Percentiles rank a stretch among this genome's conserved stretches.
Evolutionary conservation across 2,329 filamentous ascomycete genomes (phyloP).

Genomic region (Ophiostoma sp.): DNA sequence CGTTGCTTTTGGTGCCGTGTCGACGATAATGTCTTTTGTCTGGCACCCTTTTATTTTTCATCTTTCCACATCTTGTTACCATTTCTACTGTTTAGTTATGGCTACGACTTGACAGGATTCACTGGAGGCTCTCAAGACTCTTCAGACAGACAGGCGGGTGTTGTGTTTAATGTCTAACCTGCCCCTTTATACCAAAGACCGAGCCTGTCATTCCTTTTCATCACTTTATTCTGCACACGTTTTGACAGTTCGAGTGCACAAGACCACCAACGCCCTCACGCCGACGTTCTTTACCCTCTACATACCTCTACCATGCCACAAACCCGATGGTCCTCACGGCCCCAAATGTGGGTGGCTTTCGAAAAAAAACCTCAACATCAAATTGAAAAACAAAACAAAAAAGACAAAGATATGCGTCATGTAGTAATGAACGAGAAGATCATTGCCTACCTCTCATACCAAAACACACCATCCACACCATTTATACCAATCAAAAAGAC

Average conservation of each 20-base stretch:
- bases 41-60: background rate
- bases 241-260: background rate
- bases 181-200: background rate
- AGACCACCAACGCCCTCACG: background rate
- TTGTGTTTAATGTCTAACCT: background rate
- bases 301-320: background rate
- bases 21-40: background rate
- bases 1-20: background rate
- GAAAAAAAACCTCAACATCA: background rate
- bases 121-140: background rate
- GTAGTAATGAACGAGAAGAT: background rate
- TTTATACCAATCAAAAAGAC: slow-evolving; percentile 7
- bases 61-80: background rate
- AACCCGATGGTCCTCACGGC: background rate
- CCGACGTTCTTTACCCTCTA: background rate
- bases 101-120: background rate
- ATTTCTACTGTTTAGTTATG: background rate
- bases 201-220: slow-evolving; percentile 6
- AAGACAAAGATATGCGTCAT: background rate
- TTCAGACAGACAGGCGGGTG: background rate
- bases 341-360: background rate
- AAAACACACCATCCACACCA: background rate
- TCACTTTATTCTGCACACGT: background rate
- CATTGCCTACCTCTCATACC: background rate
- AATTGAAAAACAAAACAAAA: no score